Percentiles rank a stretch among this genome's conserved stretches.
These are phyloP conservation scores for Lactarius sp. DNA, from an alignment of 768 basidiomycete genomes.

Conservation along the genomic window DNA sequence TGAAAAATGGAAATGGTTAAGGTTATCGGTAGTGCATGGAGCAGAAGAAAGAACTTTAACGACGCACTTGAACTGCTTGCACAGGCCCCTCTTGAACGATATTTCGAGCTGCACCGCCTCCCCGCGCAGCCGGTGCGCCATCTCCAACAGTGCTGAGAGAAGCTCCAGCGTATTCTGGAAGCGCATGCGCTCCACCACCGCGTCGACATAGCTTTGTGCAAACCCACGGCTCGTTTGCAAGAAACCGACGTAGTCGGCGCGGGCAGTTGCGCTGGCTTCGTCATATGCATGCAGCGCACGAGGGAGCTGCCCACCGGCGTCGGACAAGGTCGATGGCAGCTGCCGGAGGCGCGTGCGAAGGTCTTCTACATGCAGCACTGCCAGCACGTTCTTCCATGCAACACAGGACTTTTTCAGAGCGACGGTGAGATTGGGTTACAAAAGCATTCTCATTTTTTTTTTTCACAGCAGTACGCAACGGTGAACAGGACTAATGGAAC, in stretches of 20 bases:
- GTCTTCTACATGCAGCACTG: no score
- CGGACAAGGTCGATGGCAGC: not conserved
- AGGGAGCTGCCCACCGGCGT: not conserved
- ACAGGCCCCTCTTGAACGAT: not conserved
- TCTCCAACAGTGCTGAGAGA: not conserved
- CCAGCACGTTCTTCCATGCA: no score
- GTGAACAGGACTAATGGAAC: no score
- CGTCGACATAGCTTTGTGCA: slow-evolving; percentile 1
- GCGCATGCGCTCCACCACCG: not conserved
- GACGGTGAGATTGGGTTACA: no score
- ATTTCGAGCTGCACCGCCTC: slow-evolving; percentile 1
- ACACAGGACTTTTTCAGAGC: no score
- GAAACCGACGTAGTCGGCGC: not conserved
- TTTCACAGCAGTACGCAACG: no score
- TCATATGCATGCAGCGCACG: not conserved
- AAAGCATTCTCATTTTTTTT: no score
- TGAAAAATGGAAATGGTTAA: not conserved
- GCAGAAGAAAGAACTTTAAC: not conserved
- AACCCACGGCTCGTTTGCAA: not conserved
- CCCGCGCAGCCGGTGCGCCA: not conserved
- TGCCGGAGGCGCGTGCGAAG: not conserved
- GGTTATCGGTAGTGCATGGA: not conserved
- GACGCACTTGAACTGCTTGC: not conserved
- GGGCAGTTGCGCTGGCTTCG: not conserved
- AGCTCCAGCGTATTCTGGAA: not conserved